These are phyloP conservation scores for Leucocoprinus sp. DNA, from an alignment of 768 basidiomycete genomes.

Conservation along the genomic window DNA sequence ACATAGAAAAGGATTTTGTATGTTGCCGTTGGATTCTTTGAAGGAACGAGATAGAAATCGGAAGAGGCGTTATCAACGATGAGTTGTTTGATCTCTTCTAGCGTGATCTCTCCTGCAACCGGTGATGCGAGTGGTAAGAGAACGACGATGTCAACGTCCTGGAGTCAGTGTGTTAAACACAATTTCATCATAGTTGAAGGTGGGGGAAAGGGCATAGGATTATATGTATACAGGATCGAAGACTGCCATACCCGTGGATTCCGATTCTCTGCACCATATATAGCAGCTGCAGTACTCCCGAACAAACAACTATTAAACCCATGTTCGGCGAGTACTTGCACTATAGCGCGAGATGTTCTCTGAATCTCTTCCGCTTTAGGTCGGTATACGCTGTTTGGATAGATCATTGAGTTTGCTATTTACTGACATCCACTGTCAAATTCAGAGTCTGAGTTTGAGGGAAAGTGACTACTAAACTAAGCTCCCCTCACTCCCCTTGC, in stretches of 20 bases:
- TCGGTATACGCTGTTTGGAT: background rate
- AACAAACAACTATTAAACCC: conserved; percentile 28
- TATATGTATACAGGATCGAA: conserved; percentile 3
- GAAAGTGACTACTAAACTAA: too few species aligned
- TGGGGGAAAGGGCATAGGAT: background rate
- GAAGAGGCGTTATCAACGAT: conserved; percentile 21
- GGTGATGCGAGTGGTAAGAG: conserved; percentile 12
- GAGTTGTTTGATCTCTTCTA: conserved; percentile 32
- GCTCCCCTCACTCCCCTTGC: too few species aligned
- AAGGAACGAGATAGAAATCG: conserved; percentile 29
- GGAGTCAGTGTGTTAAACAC: conserved; percentile 9
- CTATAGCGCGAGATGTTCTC: conserved; percentile 19
- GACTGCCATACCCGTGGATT: conserved; percentile 25
- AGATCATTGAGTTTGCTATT: too few species aligned
- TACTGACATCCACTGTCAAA: too few species aligned
- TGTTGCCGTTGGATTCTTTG: conserved; percentile 29
- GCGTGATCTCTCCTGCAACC: conserved; percentile 11
- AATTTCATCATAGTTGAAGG: background rate
- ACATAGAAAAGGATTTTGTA: conserved; percentile 36
- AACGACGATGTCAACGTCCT: conserved; percentile 44
- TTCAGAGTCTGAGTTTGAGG: too few species aligned
- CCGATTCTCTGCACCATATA: conserved; percentile 28
- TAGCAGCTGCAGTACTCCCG: conserved; percentile 31
- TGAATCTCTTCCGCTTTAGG: conserved; percentile 18
- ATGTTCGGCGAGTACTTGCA: conserved; percentile 16